Base-by-base conservation (phyloP, 495 filamentous ascomycete genomes). In the Xylaria flabelliformis region DNA sequence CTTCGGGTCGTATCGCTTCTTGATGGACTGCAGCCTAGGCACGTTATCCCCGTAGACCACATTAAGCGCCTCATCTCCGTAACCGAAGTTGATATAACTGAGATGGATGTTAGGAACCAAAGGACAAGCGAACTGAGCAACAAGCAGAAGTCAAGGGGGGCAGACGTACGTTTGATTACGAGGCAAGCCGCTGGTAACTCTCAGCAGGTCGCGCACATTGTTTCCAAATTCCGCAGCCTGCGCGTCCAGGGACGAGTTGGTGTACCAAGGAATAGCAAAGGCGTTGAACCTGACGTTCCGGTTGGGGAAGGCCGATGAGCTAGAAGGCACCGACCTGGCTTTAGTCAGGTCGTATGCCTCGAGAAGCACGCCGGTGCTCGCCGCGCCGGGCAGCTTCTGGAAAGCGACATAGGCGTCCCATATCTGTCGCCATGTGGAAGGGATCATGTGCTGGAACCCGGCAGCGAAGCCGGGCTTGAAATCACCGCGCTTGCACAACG, bases 1-100 rank as follows among this genome's bases (percentile, higher is more conserved):
- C 8, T 77, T 50, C 2, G 83, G 85, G 74, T 87, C 85, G 61
- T 80, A 86, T 50, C 71, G 67, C 48, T 71, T 63, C 78, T 83
- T 82, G 64, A 84, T 59, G 15, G 51, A 59, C 32, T 34, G 74
- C 63, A 84, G 73, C n/a, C 76, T 73, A 19, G 74, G 62, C 17
- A 84, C 69, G 51, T 74, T 74, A 15, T 69, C 75, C 2, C 80
- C 74, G 59, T 82, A 83, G 26, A 77, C 59, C 3, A 66, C 71
- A 17, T 76, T 74, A 8, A 79, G 73, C 9, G 72, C 42, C 69
- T 87, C 84, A 66, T 86, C 82, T 21, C 85, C 82, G 42, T 79
- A 74, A 10, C 77, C 80, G 70, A 82, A 85, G 63, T 82, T 83
- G 66, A 83, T 69, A 67, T 85, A 86, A 36, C 76, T 72, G 32